Percentiles rank a stretch among this genome's conserved stretches.
phyloP scores from a whole-genome alignment of 2,329 filamentous ascomycete species.

The Whalleya microplaca region DNA sequence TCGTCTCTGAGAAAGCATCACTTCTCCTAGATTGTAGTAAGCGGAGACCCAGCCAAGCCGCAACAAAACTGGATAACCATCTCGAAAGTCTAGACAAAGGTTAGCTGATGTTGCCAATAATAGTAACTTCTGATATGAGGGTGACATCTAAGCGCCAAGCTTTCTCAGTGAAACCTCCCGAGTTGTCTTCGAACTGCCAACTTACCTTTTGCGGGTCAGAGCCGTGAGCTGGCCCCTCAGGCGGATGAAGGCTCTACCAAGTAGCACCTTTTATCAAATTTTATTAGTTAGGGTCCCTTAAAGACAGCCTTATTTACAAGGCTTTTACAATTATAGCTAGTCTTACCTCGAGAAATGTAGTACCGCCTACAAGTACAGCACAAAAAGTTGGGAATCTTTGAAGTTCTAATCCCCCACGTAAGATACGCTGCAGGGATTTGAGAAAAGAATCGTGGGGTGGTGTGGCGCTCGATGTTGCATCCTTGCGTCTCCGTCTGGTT shows the following conservation, averaged over 20 bases:
- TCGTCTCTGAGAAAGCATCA: constrained; percentile 46
- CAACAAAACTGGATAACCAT: constrained; percentile 61
- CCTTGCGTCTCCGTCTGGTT: constrained; percentile 41
- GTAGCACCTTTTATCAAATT: constrained; percentile 26
- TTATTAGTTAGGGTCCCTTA: constrained; percentile 17
- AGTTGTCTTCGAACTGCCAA: constrained; percentile 12
- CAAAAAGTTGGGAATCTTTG: constrained; percentile 67
- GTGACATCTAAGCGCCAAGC: constrained; percentile 21
- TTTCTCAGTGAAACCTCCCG: constrained; percentile 18
- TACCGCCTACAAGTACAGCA: constrained; percentile 62
- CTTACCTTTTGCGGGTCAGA: constrained; percentile 39
- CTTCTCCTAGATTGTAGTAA: constrained; percentile 61
- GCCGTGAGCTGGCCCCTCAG: constrained; percentile 28
- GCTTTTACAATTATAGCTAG: background rate
- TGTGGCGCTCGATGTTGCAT: constrained; percentile 23
- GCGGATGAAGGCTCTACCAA: constrained; percentile 31
- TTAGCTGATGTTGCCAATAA: constrained; percentile 24
- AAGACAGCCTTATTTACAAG: background rate
- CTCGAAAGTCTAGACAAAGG: constrained; percentile 51
- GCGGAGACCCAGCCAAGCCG: constrained; percentile 60
- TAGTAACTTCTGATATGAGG: constrained; percentile 9
- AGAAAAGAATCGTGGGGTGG: constrained; percentile 35
- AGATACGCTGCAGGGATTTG: constrained; percentile 44
- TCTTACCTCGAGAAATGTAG: constrained; percentile 62
- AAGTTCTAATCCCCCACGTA: constrained; percentile 55